A percentile compares a stretch with the other conserved stretches of the same genome.
Conservation (phyloP, 2,329 filamentous ascomycete genomes). For the Colletotrichum viniferum region DNA sequence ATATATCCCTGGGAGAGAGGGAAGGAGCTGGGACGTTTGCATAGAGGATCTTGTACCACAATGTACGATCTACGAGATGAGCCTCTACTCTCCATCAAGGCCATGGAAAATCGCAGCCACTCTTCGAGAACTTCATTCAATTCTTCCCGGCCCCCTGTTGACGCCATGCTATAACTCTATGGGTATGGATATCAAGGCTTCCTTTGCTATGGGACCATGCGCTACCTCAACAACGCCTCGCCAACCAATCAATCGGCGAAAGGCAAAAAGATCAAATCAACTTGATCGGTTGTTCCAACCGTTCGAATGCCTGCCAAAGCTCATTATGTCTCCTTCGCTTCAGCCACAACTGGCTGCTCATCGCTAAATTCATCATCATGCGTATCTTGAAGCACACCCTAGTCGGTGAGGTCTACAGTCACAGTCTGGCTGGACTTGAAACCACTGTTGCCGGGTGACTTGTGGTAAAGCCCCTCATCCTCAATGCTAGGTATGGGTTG, state of each 20-base stretch:
- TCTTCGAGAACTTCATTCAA: not conserved
- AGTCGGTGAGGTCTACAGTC: conserved; percentile 15
- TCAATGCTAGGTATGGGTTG: not conserved
- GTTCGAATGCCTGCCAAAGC: not conserved
- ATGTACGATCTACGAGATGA: conserved; percentile 15
- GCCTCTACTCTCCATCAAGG: conserved; percentile 8
- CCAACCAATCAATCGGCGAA: not conserved
- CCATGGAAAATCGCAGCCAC: not conserved
- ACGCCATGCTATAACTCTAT: conserved; percentile 4
- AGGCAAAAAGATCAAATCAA: not conserved
- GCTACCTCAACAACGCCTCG: not conserved
- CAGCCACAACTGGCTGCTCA: not conserved
- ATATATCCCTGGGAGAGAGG: not conserved
- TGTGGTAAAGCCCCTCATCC: not conserved
- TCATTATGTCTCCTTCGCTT: not conserved
- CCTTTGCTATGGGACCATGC: not conserved
- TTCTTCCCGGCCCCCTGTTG: not conserved
- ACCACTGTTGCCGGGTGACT: not conserved
- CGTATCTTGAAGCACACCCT: not conserved
- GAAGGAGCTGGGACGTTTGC: not conserved
- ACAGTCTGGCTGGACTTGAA: not conserved
- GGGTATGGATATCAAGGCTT: not conserved
- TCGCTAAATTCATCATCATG: not conserved
- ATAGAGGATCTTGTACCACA: conserved; percentile 17
- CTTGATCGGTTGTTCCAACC: not conserved